phyloP scores from a whole-genome alignment of 805 yeast species.

The Saccharomycopsis vini region DNA sequence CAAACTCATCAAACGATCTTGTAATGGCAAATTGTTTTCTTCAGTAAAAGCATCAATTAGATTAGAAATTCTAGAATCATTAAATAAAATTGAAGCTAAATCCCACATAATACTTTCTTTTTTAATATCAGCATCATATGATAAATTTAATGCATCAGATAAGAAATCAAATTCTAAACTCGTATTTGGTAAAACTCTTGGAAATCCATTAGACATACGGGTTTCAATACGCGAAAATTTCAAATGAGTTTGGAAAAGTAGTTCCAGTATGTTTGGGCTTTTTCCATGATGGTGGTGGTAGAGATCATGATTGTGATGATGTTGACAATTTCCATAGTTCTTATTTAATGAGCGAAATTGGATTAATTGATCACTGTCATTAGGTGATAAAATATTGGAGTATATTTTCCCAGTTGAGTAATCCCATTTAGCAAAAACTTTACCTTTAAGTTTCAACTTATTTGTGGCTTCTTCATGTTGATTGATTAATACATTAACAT shows the following conservation, averaged over 20 bases:
- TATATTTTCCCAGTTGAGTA: conserved; percentile 1
- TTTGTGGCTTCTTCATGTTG: conserved; percentile 24
- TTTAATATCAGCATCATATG: conserved; percentile 6
- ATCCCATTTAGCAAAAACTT: conserved; percentile 13
- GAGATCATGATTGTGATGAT: too few species aligned
- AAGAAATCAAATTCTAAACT: conserved; percentile 27
- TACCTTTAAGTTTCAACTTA: conserved; percentile 23
- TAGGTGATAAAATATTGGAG: not conserved
- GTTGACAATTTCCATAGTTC: not conserved
- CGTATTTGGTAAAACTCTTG: conserved; percentile 28
- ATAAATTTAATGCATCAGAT: conserved; percentile 19
- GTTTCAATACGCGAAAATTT: not conserved
- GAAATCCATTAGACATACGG: conserved; percentile 28
- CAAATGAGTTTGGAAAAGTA: conserved; percentile 4
- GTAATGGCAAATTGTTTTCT: conserved; percentile 1
- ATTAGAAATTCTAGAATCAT: conserved; percentile 25
- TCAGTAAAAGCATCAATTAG: conserved; percentile 22
- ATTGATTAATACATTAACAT: conserved; percentile 30
- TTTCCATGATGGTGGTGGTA: too few species aligned
- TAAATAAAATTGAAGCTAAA: conserved; percentile 59
- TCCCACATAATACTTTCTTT: conserved; percentile 36
- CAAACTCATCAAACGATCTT: conserved; percentile 25
- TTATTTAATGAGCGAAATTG: not conserved
- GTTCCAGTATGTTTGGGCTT: not conserved
- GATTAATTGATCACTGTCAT: too few species aligned